Conservation (phyloP, 2,329 filamentous ascomycete species). For the Geoglossum cookeanum region DNA sequence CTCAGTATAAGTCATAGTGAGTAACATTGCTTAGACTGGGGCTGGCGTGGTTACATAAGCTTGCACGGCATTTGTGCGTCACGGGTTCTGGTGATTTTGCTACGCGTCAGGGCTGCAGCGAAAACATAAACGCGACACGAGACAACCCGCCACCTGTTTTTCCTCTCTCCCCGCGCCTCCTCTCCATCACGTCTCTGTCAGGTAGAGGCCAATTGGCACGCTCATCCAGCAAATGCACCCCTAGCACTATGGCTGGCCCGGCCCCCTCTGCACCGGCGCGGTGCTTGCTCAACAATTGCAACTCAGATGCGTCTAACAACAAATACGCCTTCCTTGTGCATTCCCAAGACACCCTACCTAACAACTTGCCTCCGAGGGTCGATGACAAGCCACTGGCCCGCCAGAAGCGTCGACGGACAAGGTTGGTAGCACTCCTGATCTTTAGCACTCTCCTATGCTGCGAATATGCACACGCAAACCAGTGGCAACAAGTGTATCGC, state of each 20-base stretch:
- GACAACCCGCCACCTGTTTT: neutral
- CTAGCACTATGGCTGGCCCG: neutral
- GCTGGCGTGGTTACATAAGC: neutral
- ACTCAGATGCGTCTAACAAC: constrained; percentile 12
- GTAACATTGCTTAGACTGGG: neutral
- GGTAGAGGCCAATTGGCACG: neutral
- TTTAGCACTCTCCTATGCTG: neutral
- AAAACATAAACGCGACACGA: neutral
- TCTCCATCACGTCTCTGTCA: neutral
- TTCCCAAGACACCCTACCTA: constrained; percentile 35
- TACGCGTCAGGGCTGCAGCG: neutral
- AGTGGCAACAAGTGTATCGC: neutral
- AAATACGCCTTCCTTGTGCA: constrained; percentile 40
- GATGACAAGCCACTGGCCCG: constrained; percentile 40
- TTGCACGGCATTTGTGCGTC: no score
- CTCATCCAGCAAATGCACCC: neutral
- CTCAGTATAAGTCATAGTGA: neutral
- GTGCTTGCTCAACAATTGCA: neutral
- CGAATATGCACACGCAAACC: neutral
- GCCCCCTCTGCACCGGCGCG: neutral
- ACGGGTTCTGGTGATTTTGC: no score
- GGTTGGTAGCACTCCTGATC: constrained; percentile 23
- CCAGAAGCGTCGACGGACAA: constrained; percentile 42
- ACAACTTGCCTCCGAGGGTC: constrained; percentile 35
- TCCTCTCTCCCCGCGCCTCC: neutral